Percentiles rank a stretch among this genome's conserved stretches.
These are phyloP conservation scores for Coniella lustricola DNA, from an alignment of 2,329 filamentous ascomycete genomes.

Conservation along the genomic window DNA sequence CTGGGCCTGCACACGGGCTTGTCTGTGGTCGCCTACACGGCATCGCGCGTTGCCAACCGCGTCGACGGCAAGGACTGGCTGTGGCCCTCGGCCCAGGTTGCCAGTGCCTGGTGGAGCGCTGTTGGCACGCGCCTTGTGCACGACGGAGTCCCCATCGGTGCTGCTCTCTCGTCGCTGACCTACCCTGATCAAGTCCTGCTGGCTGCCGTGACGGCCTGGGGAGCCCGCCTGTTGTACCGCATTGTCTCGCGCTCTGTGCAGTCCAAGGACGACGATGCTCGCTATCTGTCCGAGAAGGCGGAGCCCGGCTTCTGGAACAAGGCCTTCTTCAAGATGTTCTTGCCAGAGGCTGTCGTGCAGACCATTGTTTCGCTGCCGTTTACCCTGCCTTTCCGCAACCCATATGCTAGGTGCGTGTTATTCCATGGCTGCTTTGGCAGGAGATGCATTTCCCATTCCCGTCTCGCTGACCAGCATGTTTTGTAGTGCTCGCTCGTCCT, in stretches of 20 bases:
- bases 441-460: no score
- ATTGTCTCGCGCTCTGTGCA: constrained; percentile 40
- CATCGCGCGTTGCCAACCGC: constrained; percentile 44
- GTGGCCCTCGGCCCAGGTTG: constrained; percentile 47
- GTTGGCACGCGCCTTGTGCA: constrained; percentile 43
- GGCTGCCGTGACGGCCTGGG: constrained; percentile 51
- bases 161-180: constrained; percentile 40
- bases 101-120: constrained; percentile 55
- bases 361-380: constrained; percentile 51
- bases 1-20: constrained; percentile 46
- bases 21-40: constrained; percentile 42
- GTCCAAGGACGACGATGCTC: constrained; percentile 47
- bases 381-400: constrained; percentile 46
- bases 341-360: constrained; percentile 51
- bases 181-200: constrained; percentile 51
- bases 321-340: constrained; percentile 45
- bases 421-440: no score
- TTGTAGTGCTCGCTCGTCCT: constrained; percentile 11
- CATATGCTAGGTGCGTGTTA: constrained; percentile 28
- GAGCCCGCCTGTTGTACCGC: constrained; percentile 47
- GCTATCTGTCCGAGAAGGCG: constrained; percentile 45
- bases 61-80: constrained; percentile 55
- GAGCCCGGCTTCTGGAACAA: constrained; percentile 49
- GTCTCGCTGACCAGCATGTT: no score
- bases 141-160: constrained; percentile 36